Conservation (phyloP, 208 protist genomes). For the Trypanosoma congolense region DNA sequence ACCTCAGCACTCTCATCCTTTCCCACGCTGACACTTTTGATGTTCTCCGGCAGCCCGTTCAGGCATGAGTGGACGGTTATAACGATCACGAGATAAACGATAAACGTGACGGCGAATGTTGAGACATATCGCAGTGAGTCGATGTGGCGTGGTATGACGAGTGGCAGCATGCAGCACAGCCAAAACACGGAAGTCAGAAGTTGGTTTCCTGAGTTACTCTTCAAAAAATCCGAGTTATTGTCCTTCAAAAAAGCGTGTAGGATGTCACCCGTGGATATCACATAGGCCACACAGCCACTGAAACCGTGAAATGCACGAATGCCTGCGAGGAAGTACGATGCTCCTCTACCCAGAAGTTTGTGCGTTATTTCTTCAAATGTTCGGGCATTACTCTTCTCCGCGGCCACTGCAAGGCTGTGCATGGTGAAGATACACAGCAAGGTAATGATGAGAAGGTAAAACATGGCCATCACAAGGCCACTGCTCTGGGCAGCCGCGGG, state of each 20-base stretch:
- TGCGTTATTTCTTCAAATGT: constrained; percentile 43
- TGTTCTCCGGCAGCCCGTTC: constrained; percentile 25
- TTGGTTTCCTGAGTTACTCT: constrained; percentile 25
- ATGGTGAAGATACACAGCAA: constrained; percentile 51
- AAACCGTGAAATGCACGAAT: constrained; percentile 30
- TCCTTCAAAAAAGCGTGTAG: constrained; percentile 30
- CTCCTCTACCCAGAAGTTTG: constrained; percentile 27
- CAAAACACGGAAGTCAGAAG: constrained; percentile 43
- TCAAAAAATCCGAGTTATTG: constrained; percentile 18
- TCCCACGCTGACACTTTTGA: not conserved
- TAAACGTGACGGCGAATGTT: constrained; percentile 38
- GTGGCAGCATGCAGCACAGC: constrained; percentile 58
- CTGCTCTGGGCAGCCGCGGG: constrained; percentile 49
- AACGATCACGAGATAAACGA: constrained; percentile 55
- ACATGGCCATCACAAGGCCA: constrained; percentile 37
- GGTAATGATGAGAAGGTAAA: constrained; percentile 39
- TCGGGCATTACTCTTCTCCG: constrained; percentile 27
- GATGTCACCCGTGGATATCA: constrained; percentile 47
- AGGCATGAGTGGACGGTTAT: constrained; percentile 39
- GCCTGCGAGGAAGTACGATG: constrained; percentile 30
- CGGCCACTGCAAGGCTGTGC: constrained; percentile 34
- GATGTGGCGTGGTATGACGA: constrained; percentile 52
- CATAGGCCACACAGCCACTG: constrained; percentile 51
- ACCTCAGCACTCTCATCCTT: constrained; percentile 4
- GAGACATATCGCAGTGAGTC: constrained; percentile 62